Evolutionary conservation across 306 rosid species (phyloP), one percentile per base, ranked within the genome.

Genomic region (Dalbergia oliveri): DNA sequence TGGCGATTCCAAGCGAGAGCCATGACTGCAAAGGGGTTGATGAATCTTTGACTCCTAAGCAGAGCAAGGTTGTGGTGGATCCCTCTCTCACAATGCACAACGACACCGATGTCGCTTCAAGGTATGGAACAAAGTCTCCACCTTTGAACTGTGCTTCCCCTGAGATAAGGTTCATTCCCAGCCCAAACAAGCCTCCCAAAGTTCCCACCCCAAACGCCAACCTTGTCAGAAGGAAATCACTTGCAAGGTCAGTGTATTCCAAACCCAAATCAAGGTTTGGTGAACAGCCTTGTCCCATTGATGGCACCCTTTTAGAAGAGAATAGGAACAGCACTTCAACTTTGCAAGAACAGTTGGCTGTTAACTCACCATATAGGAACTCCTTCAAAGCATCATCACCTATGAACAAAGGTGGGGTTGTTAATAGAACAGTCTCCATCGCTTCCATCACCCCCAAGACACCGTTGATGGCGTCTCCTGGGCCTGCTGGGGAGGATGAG

Each of bases 201-300:
- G 9, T 71, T 57, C 93, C 95, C 13, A 31, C 59, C 47, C 21
- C 84, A 16, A 85, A 43, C 49, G 83, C 75, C 70, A 83, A 58
- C 70, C 88, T 85, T 60, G 71, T 78, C 44, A 63, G 81, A 19
- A 84, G 85, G 76, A 88, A 53, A 74, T 83, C 97, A 23, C 83
- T 91, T 3, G 19, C 72, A 65, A 88, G 97, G 88, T 93, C 94
- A 56, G 81, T 83, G 64, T 83, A 54, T 78, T 87, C 93, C 12
- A 90, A 85, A 74, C 91, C 99, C 67, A 95, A 93, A 85, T 91
- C 99, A 69, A 88, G 99, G 54, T 93, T 93, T 81, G 93, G 88
- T 59, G 99, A 95, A 84, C 90, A 85, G 15, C 75, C 93, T 21
- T 85, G 35, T 56, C 68, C 59, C 11, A 33, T 81, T 56, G 92